Percentiles rank a stretch among this genome's conserved stretches.
phyloP scores from a whole-genome alignment of 257 asterid genomes.

The Eustoma russellianum region DNA sequence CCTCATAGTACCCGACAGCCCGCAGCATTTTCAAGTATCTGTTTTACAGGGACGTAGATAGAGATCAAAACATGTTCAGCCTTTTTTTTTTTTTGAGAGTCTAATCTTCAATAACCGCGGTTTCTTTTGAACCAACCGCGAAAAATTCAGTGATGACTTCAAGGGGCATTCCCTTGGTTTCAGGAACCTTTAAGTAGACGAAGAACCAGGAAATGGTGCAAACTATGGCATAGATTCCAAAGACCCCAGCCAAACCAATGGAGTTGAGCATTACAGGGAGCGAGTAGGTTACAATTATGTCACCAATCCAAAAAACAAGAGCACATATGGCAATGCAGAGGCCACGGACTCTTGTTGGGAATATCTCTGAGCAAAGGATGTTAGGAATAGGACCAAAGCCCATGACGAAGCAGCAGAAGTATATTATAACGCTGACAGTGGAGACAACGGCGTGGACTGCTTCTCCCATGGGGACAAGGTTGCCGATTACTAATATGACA shows the following conservation, averaged over 20 bases:
- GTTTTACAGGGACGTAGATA: too few species aligned
- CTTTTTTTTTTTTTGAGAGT: neutral
- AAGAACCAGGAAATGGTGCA: constrained; percentile 46
- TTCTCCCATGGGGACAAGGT: constrained; percentile 22
- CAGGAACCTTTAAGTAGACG: constrained; percentile 57
- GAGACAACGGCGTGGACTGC: constrained; percentile 40
- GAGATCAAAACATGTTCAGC: too few species aligned
- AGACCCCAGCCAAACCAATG: constrained; percentile 55
- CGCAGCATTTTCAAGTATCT: too few species aligned
- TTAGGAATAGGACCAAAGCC: constrained; percentile 70
- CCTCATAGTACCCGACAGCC: too few species aligned
- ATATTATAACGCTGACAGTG: constrained; percentile 39
- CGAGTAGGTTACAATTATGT: constrained; percentile 40
- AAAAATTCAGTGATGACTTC: constrained; percentile 65
- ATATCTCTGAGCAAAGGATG: constrained; percentile 62
- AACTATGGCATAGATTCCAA: constrained; percentile 41
- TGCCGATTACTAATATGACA: constrained; percentile 34
- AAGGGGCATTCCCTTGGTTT: constrained; percentile 79
- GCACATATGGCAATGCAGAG: constrained; percentile 57
- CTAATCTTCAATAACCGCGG: constrained; percentile 9
- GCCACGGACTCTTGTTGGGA: constrained; percentile 55
- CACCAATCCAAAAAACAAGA: constrained; percentile 40
- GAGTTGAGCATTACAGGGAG: constrained; percentile 41
- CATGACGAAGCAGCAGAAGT: constrained; percentile 48
- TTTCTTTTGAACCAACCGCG: constrained; percentile 50